A percentile compares a stretch with the other conserved stretches of the same genome.
phyloP scores from a whole-genome alignment of 176 grass and related monocot species.

The Chloris gayana region DNA sequence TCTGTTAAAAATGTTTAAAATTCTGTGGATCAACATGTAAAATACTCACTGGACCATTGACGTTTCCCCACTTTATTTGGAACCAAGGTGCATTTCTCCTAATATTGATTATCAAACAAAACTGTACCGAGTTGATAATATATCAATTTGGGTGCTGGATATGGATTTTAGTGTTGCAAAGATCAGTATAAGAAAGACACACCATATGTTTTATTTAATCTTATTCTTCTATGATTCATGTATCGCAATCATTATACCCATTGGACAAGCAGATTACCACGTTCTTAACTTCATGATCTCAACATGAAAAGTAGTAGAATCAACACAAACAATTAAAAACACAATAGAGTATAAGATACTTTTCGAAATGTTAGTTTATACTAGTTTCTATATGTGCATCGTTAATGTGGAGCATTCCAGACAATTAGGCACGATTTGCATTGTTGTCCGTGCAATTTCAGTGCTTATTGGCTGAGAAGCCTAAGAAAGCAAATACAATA shows the following conservation, averaged over 20 bases:
- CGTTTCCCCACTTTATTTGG: not conserved
- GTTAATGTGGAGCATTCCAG: not conserved
- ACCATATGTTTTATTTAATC: conserved; percentile 15
- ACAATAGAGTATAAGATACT: conserved; percentile 41
- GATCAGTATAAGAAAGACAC: not conserved
- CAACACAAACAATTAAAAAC: not conserved
- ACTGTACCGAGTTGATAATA: conserved; percentile 2
- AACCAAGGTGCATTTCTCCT: conserved; percentile 18
- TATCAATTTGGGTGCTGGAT: conserved; percentile 23
- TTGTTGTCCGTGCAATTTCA: not conserved
- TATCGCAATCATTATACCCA: not conserved
- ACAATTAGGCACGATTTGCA: not conserved
- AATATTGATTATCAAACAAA: not conserved
- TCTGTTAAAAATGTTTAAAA: not conserved
- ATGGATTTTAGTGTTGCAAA: conserved; percentile 32
- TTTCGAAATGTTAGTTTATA: not conserved
- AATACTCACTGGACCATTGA: not conserved
- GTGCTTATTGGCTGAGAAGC: not conserved
- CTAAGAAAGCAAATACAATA: not conserved
- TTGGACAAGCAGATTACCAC: not conserved
- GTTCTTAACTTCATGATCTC: not conserved
- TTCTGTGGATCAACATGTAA: not conserved
- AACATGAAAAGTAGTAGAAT: not conserved
- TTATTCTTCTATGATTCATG: conserved; percentile 4
- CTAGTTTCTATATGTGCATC: not conserved